A percentile compares a stretch with the other conserved stretches of the same genome.
Evolutionary conservation across 2,329 filamentous ascomycete genomes (phyloP).

Genomic region (Cucurbitaria berberidis): DNA sequence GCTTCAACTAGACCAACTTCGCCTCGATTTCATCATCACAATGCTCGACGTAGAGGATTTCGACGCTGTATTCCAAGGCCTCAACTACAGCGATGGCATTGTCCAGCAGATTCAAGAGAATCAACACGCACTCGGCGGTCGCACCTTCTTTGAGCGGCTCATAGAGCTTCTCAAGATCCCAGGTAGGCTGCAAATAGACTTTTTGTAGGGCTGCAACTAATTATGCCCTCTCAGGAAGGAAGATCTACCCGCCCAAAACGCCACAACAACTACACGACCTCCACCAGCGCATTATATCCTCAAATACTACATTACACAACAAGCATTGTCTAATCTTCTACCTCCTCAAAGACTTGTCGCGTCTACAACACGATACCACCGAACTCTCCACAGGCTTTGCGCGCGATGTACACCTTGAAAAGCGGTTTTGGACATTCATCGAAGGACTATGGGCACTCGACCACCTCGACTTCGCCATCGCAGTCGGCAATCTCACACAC

Average conservation of each 20-base stretch:
- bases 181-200: conserved; percentile 55
- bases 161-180: conserved; percentile 73
- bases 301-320: conserved; percentile 71
- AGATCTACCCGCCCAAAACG: conserved; percentile 75
- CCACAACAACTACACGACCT: conserved; percentile 71
- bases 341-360: conserved; percentile 75
- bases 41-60: conserved; percentile 73
- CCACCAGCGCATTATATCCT: conserved; percentile 72
- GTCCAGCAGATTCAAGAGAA: conserved; percentile 67
- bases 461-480: conserved; percentile 67
- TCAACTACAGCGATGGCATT: conserved; percentile 34
- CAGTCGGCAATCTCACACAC: conserved; percentile 77
- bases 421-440: conserved; percentile 80
- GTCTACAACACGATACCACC: conserved; percentile 54
- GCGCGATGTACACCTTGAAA: conserved; percentile 68
- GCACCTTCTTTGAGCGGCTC: conserved; percentile 81
- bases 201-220: conserved; percentile 3
- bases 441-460: conserved; percentile 84
- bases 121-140: conserved; percentile 71
- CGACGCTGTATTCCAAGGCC: conserved; percentile 66
- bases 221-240: conserved; percentile 54
- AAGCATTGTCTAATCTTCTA: conserved; percentile 87
- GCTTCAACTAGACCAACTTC: background rate
- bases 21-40: conserved; percentile 6
- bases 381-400: conserved; percentile 66